Conservation (phyloP, 805 yeast species). For the Sugiyamaella boreocaroliniensis region DNA sequence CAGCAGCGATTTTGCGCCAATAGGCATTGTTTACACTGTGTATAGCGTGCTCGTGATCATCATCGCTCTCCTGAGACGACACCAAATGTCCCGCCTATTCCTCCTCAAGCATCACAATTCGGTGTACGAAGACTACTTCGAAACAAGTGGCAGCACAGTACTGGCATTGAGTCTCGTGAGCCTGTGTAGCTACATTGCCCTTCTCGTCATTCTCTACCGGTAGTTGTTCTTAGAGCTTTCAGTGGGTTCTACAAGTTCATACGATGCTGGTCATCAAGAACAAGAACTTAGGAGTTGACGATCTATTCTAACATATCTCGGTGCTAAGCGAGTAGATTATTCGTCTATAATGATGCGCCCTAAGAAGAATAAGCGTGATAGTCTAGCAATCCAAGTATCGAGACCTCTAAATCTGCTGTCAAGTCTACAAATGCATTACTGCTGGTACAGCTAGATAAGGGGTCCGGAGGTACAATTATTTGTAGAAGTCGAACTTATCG, state of each 20-base stretch:
- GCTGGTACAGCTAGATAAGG: background rate
- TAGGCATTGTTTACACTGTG: conserved; percentile 59
- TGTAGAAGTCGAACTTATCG: conserved; percentile 96
- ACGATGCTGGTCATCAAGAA: too few species aligned
- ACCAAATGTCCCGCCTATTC: conserved; percentile 31
- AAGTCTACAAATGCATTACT: background rate
- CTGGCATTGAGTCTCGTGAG: conserved; percentile 46
- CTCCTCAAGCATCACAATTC: conserved; percentile 26
- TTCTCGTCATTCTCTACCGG: conserved; percentile 35
- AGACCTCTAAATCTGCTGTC: too few species aligned
- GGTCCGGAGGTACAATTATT: conserved; percentile 37
- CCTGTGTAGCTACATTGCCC: conserved; percentile 42
- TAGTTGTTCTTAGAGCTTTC: background rate
- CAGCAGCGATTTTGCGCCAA: conserved; percentile 53
- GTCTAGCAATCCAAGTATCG: background rate
- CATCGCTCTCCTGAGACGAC: conserved; percentile 32
- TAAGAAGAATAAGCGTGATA: background rate
- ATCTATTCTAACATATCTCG: background rate
- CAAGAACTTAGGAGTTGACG: too few species aligned
- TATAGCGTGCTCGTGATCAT: conserved; percentile 46
- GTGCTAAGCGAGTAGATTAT: too few species aligned
- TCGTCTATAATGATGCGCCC: too few species aligned
- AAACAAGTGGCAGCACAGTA: conserved; percentile 58
- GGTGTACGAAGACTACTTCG: conserved; percentile 38
- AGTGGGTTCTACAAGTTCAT: too few species aligned